A percentile compares a stretch with the other conserved stretches of the same genome.
Evolutionary conservation across 2,329 filamentous ascomycete genomes (phyloP).

Genomic region (Ophiocordyceps australis): DNA sequence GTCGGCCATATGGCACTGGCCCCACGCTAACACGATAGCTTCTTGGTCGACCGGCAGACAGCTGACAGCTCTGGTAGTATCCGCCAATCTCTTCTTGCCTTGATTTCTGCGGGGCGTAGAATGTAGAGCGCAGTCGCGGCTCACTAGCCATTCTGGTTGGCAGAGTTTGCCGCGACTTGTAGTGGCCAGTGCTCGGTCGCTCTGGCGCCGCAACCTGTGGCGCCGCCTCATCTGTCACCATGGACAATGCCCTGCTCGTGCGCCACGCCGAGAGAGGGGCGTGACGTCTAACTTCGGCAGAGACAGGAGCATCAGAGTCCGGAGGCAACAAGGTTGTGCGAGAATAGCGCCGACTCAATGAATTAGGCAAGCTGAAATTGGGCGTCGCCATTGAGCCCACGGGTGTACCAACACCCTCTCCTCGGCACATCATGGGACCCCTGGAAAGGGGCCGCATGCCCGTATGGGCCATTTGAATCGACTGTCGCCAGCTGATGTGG

Average conservation of each 20-base stretch:
- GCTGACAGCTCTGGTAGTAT: too few species aligned
- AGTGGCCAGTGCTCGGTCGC: constrained; percentile 11
- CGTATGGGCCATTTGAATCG: constrained; percentile 29
- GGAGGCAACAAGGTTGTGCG: constrained; percentile 12
- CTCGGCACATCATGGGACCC: constrained; percentile 6
- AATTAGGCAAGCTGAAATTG: constrained; percentile 35
- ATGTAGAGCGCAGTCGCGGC: constrained; percentile 1
- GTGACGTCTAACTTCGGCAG: constrained; percentile 3
- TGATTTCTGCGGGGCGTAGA: constrained; percentile 1
- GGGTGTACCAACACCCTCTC: constrained; percentile 2
- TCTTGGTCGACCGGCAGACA: too few species aligned
- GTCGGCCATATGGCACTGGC: too few species aligned
- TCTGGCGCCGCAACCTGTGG: constrained; percentile 12
- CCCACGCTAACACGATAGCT: too few species aligned
- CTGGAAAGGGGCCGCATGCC: constrained; percentile 23
- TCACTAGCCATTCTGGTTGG: constrained; percentile 1
- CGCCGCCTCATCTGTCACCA: constrained; percentile 34
- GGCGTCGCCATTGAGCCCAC: constrained; percentile 12
- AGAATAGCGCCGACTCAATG: constrained; percentile 25
- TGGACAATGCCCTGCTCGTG: constrained; percentile 33
- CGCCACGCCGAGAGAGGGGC: constrained; percentile 13
- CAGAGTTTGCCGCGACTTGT: constrained; percentile 1
- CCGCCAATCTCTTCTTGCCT: too few species aligned
- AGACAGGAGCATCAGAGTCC: constrained; percentile 3
- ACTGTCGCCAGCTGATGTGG: constrained; percentile 31